Base-by-base conservation (phyloP, 2,329 filamentous ascomycete species). In the Xylariaceae sp. region DNA sequence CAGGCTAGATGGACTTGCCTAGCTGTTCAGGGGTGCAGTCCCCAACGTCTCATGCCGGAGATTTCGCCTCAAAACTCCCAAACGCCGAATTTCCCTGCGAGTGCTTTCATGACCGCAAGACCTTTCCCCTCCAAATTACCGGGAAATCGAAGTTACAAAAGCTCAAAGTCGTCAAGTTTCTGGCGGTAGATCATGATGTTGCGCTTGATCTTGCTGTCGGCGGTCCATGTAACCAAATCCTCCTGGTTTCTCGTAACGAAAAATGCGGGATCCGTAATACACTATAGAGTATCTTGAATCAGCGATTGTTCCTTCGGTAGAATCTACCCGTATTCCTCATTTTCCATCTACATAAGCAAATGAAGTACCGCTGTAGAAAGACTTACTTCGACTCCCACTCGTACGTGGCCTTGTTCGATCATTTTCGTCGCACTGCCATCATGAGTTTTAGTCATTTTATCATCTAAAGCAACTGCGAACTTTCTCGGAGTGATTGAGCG, bases 211-310 rank as follows among this genome's bases (percentile, higher is more conserved):
- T 96, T 96, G 73, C 89, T 95, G 57, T 89, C 90, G 66, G 95
- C 89, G 7, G 92, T 87, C 92, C 92, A 97, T 0, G 92, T 96
- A 19, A 97, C 88, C 70, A 95, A 96, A 73, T 97, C 92, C 52
- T 97, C 92, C 80, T 95, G 89, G 58, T 84, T 88, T 61, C 91
- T 80, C 39, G 89, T 94, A 6, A 97, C 90, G 51, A 96, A 73
- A 66, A 91, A 96, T 0, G 91, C 91, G 31, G 91, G 85, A 69
- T 97, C 92, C 2, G 89, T 95, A 30, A 96, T 81, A 1, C 53
- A 59, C 59, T 61, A 19, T 19, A 35, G 1, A 35, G 26, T 2
- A 27, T 5, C 19, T 30, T 4, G 12, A 47, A 29, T 60, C 32
- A 56, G 56, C 19, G 6, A 42, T 29, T 19, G 12, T 11, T 30